phyloP scores from a whole-genome alignment of 129 eudicot genomes.

The Flaveria sonorensis region DNA sequence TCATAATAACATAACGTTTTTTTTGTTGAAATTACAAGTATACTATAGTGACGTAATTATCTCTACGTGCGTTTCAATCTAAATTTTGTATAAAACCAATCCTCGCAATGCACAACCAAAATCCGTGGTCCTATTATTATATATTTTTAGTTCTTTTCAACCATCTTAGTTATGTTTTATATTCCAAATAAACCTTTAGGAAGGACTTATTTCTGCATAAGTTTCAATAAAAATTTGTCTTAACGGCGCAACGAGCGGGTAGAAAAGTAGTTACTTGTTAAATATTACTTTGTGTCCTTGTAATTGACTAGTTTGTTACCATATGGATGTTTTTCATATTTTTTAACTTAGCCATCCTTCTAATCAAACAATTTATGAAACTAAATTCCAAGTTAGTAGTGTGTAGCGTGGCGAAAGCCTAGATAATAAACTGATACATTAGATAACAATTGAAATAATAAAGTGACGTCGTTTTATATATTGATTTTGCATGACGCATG shows the following conservation, averaged over 20 bases:
- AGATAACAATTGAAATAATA: background rate
- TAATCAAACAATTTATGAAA: background rate
- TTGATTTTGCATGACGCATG: slow-evolving; percentile 22
- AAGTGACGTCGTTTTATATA: background rate
- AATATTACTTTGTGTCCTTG: background rate
- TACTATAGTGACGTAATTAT: too few relatives aligned
- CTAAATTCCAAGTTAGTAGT: background rate
- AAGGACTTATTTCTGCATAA: too few relatives aligned
- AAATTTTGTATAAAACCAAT: too few relatives aligned
- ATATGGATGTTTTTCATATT: background rate
- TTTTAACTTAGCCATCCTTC: background rate
- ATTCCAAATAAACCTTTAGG: too few relatives aligned
- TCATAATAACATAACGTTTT: too few relatives aligned
- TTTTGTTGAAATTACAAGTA: too few relatives aligned
- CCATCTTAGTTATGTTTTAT: too few relatives aligned
- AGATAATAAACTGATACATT: background rate
- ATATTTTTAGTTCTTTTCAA: too few relatives aligned
- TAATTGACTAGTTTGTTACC: background rate
- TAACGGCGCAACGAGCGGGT: background rate
- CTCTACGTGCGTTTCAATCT: too few relatives aligned
- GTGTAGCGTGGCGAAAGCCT: slow-evolving; percentile 1
- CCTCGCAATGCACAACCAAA: too few relatives aligned
- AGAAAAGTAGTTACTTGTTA: background rate
- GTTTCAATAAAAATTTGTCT: too few relatives aligned
- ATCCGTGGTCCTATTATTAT: too few relatives aligned